Evolutionary conservation across 2,329 filamentous ascomycete genomes (phyloP), one percentile per base, ranked within the genome.

Genomic region (Neopestalotiopsis clavispora): DNA sequence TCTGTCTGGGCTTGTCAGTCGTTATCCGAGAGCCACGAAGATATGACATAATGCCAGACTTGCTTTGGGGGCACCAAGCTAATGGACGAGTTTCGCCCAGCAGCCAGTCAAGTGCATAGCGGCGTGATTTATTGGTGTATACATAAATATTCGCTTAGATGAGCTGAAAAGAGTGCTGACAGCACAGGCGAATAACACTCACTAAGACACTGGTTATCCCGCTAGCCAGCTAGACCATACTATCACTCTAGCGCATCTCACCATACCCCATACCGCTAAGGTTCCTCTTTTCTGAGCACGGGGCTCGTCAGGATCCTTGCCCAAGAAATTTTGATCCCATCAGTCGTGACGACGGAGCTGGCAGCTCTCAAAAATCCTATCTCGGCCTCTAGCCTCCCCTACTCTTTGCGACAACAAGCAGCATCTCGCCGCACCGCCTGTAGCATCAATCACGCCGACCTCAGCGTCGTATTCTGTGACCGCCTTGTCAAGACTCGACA

Each of bases 291-390:
- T 56, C 42, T 23, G 63, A 34, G 63, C 63, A 66, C 63, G 65
- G 65, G 64, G 65, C 65, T 34, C 52, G 17, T 40, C 20, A 10
- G n/a, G 65, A 68, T 68, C 66, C 66, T 69, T 67, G 68, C 65
- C 68, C 56, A 69, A 69, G 68, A 69, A 69, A 69, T 69, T 69
- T 69, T 69, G 68, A 69, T 64, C 49, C 42, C 68, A 58, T 66
- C 68, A 68, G 32, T 38, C 68, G 65, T 69, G 68, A 67, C 68
- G 68, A 67, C 59, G 30, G 59, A 67, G 68, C 65, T 69, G 20
- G 52, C 45, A 65, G 65, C 65, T 67, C 40, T 59, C 65, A 67
- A 67, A 67, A 42, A 59, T 59, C 49, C 40, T 10, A 65, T 65
- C 32, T 66, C 20, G 64, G 64, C 40, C 49, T 60, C 34, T 52